Evolutionary conservation across 2,329 filamentous ascomycete species (phyloP).

Genomic region (Paecilomyces sp.): DNA sequence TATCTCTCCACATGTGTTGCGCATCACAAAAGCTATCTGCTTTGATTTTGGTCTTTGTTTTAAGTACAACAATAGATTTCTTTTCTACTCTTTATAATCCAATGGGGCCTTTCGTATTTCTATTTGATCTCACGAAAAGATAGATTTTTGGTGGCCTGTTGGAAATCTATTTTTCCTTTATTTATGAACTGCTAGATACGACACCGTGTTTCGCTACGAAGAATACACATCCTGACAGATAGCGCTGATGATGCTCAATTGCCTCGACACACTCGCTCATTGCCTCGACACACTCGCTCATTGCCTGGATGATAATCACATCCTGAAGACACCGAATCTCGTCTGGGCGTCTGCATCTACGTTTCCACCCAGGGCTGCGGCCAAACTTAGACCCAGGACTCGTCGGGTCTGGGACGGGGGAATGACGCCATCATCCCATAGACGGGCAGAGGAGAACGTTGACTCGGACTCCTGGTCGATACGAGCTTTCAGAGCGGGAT

Average conservation of each 20-base stretch:
- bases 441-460: constrained; percentile 74
- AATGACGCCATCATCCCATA: constrained; percentile 88
- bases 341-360: constrained; percentile 52
- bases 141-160: neutral
- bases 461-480: constrained; percentile 90
- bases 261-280: neutral
- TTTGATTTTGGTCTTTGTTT: neutral
- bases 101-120: neutral
- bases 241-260: neutral
- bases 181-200: neutral
- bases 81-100: neutral
- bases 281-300: neutral
- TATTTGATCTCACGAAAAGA: neutral
- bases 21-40: neutral
- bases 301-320: constrained; percentile 46
- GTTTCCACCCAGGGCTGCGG: constrained; percentile 62
- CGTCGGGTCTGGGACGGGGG: constrained; percentile 67
- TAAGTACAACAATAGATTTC: neutral
- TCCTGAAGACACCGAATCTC: constrained; percentile 75
- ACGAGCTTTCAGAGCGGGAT: constrained; percentile 70
- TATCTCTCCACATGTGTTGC: neutral
- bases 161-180: neutral
- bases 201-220: neutral
- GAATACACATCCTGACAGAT: neutral
- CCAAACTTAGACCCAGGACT: constrained; percentile 65